Evolutionary conservation across 1,139 yeast species (phyloP).

Genomic region (Yamadazyma trypodendri): DNA sequence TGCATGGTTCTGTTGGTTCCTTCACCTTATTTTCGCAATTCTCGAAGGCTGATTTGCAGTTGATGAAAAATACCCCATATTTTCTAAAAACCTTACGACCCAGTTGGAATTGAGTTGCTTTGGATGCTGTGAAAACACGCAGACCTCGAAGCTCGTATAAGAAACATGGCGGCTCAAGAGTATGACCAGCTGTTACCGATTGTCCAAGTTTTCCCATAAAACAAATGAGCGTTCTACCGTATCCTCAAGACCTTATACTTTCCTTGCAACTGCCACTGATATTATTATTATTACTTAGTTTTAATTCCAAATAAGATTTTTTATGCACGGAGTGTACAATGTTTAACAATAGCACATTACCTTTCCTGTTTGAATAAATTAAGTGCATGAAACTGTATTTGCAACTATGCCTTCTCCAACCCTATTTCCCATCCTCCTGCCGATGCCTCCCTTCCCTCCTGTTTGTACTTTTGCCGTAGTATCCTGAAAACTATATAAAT

Average conservation of each 20-base stretch:
- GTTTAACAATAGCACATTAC: conserved; percentile 5
- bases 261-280: not conserved
- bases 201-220: too few relatives aligned
- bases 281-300: too few relatives aligned
- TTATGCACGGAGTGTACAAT: conserved; percentile 8
- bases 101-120: too few relatives aligned
- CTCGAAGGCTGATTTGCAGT: not conserved
- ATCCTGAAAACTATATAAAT: conserved; percentile 7
- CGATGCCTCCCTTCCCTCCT: not conserved
- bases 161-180: too few relatives aligned
- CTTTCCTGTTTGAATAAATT: conserved; percentile 11
- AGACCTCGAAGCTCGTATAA: too few relatives aligned
- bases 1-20: not conserved
- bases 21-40: not conserved
- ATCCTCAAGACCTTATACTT: not conserved
- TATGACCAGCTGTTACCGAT: too few relatives aligned
- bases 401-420: conserved; percentile 3
- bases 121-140: not conserved
- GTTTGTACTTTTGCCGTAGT: not conserved
- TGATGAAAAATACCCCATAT: conserved; percentile 2
- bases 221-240: too few relatives aligned
- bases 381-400: conserved; percentile 8
- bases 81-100: not conserved
- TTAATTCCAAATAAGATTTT: not conserved
- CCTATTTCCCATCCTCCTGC: conserved; percentile 1